Conservation (phyloP, 768 basidiomycete genomes). For the Mrakia frigida region DNA sequence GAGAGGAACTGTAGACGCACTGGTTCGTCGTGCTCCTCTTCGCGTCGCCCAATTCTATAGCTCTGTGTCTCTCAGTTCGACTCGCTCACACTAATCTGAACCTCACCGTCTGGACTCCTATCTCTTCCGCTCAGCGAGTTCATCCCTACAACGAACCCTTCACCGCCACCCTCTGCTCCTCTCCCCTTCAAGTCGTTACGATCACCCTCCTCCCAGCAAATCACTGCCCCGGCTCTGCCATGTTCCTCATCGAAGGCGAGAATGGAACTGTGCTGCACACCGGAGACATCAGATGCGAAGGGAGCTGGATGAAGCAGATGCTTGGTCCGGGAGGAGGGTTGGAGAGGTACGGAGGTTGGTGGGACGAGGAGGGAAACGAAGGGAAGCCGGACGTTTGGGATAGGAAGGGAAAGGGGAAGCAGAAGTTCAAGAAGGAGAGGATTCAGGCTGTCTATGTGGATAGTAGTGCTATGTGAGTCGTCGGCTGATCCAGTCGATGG, state of each 20-base stretch:
- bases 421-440: slow-evolving; percentile 11
- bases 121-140: slow-evolving; percentile 53
- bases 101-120: slow-evolving; percentile 42
- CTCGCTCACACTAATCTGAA: slow-evolving; percentile 56
- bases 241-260: slow-evolving; percentile 76
- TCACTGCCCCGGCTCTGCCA: slow-evolving; percentile 89
- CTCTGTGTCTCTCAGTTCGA: slow-evolving; percentile 51
- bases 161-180: not conserved
- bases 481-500: too few relatives aligned
- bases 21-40: slow-evolving; percentile 44
- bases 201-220: slow-evolving; percentile 85
- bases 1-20: slow-evolving; percentile 42
- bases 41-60: slow-evolving; percentile 56
- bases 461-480: slow-evolving; percentile 16
- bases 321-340: not conserved
- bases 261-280: slow-evolving; percentile 79
- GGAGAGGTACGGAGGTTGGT: not conserved
- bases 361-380: not conserved
- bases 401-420: slow-evolving; percentile 16
- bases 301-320: slow-evolving; percentile 61
- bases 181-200: slow-evolving; percentile 48
- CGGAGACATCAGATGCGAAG: slow-evolving; percentile 86
- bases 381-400: not conserved
- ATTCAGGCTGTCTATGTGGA: slow-evolving; percentile 17
- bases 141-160: slow-evolving; percentile 49